phyloP scores from a whole-genome alignment of 495 filamentous ascomycete species.

The Coniosporium apollinis region DNA sequence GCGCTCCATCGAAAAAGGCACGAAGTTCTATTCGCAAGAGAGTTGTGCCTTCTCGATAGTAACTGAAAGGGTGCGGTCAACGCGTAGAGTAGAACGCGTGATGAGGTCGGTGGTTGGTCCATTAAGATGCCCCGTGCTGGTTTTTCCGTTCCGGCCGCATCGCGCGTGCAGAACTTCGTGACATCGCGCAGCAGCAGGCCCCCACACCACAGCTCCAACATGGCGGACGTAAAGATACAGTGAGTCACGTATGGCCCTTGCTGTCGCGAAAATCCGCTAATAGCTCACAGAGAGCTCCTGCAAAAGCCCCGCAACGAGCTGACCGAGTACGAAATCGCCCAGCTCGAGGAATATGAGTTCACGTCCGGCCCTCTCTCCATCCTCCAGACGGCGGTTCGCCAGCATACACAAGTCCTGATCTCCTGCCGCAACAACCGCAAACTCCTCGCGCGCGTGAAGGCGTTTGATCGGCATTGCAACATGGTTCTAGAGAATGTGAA shows the following conservation, averaged over 20 bases:
- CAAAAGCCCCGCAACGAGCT: constrained; percentile 65
- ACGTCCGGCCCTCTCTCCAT: constrained; percentile 75
- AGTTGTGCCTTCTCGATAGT: no score
- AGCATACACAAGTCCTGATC: constrained; percentile 78
- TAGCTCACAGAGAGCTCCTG: constrained; percentile 48
- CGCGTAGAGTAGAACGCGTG: no score
- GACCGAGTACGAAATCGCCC: constrained; percentile 77
- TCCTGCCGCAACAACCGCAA: constrained; percentile 82
- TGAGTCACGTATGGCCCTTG: constrained; percentile 27
- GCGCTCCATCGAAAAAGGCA: no score
- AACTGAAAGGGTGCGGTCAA: no score
- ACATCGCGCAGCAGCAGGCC: no score
- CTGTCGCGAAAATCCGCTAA: constrained; percentile 13
- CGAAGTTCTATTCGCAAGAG: no score
- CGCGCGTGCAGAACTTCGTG: no score
- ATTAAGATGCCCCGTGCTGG: no score
- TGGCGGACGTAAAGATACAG: constrained; percentile 69
- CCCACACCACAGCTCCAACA: no score
- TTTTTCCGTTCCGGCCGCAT: no score
- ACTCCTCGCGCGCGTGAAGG: constrained; percentile 63
- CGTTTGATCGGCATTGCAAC: constrained; percentile 89
- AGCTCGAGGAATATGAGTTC: constrained; percentile 83
- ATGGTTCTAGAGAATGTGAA: constrained; percentile 98
- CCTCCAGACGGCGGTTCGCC: constrained; percentile 77
- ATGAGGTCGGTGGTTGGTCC: no score